Conservation (phyloP, 1,284 basidiomycete species). For the Puccinia triticina region DNA sequence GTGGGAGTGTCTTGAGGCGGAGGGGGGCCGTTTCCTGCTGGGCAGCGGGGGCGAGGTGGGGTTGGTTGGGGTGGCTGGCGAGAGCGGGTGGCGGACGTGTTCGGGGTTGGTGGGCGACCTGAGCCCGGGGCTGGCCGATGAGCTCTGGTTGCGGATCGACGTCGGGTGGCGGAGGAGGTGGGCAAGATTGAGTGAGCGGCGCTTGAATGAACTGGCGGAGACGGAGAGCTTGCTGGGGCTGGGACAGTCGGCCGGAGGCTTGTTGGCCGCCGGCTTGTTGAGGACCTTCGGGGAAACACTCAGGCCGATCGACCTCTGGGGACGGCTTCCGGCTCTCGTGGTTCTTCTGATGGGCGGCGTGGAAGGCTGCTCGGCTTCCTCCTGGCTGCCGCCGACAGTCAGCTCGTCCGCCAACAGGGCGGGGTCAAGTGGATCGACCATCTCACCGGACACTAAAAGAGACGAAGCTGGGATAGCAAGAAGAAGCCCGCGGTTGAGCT, state of each 20-base stretch:
- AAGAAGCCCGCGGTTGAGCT: no score
- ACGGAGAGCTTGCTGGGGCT: neutral
- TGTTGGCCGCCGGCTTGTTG: neutral
- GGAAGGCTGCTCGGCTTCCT: neutral
- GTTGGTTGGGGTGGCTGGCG: neutral
- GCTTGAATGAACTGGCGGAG: neutral
- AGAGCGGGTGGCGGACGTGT: neutral
- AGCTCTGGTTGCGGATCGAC: neutral
- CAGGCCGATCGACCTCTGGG: neutral
- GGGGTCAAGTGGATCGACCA: conserved; percentile 5
- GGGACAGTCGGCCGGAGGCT: neutral
- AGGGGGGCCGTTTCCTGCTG: neutral
- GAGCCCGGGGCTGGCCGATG: neutral
- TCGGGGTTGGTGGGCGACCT: neutral
- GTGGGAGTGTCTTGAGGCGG: neutral
- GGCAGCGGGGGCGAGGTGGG: neutral
- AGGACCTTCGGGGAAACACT: neutral
- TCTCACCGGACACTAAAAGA: neutral
- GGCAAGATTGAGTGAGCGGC: conserved; percentile 1
- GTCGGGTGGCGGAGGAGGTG: conserved; percentile 4
- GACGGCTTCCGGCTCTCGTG: neutral
- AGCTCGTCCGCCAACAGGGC: neutral
- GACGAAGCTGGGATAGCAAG: no score
- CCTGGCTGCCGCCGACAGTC: neutral
- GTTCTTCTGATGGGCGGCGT: neutral